A percentile compares a stretch with the other conserved stretches of the same genome.
Conservation (phyloP, 345 rosid species). For the Pugionium cornutum region DNA sequence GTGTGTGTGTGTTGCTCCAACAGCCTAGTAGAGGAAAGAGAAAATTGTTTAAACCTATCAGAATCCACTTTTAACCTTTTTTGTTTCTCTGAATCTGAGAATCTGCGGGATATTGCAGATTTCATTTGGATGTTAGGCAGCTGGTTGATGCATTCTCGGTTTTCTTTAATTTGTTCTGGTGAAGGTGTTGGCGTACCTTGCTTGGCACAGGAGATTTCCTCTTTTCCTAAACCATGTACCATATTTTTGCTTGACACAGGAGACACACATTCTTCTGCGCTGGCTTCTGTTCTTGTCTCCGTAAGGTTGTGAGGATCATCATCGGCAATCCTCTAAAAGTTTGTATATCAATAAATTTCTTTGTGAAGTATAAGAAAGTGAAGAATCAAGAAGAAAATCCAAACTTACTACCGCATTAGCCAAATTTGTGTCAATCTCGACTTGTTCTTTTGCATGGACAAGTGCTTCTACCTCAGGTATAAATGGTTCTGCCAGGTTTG, state of each 20-base stretch:
- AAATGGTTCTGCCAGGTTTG: slow-evolving; percentile 35
- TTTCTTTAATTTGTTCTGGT: slow-evolving; percentile 29
- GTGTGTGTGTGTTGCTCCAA: too few species aligned
- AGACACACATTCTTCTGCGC: slow-evolving; percentile 23
- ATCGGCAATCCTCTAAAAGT: slow-evolving; percentile 24
- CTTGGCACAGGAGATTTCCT: slow-evolving; percentile 8
- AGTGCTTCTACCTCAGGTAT: slow-evolving; percentile 31
- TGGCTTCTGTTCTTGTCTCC: slow-evolving; percentile 10
- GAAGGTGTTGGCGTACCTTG: slow-evolving; percentile 26
- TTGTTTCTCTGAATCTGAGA: slow-evolving; percentile 36
- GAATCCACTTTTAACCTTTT: slow-evolving; percentile 25
- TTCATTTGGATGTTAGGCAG: slow-evolving; percentile 21
- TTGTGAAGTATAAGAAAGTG: slow-evolving; percentile 8
- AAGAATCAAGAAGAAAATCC: background rate
- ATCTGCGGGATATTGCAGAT: slow-evolving; percentile 25
- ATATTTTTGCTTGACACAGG: slow-evolving; percentile 17
- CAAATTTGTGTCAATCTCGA: slow-evolving; percentile 31
- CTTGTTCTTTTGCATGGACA: slow-evolving; percentile 28
- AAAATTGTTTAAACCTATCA: background rate
- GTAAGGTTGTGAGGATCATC: slow-evolving; percentile 26
- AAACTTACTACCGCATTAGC: slow-evolving; percentile 42
- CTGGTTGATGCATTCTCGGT: slow-evolving; percentile 29
- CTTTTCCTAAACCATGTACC: background rate
- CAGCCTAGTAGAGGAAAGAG: too few species aligned
- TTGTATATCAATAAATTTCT: slow-evolving; percentile 8